These are phyloP conservation scores for Acrodontium crateriforme DNA, from an alignment of 2,329 filamentous ascomycete genomes.

Conservation along the genomic window DNA sequence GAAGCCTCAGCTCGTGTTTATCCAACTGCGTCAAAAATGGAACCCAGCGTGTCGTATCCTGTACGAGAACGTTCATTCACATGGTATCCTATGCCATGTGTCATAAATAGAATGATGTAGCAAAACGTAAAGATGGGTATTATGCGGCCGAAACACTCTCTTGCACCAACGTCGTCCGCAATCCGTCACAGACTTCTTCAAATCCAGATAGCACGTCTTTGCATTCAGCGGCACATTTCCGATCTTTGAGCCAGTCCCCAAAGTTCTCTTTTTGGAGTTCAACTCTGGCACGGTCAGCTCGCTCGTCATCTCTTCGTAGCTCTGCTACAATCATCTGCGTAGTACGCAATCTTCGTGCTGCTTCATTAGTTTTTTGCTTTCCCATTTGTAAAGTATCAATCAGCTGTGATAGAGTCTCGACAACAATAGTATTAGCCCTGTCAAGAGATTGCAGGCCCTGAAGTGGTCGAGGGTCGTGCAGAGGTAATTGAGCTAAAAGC, in stretches of 20 bases:
- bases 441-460: constrained; percentile 55
- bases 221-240: constrained; percentile 75
- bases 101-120: no score
- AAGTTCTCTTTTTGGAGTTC: constrained; percentile 70
- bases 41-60: no score
- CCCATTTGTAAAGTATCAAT: constrained; percentile 92
- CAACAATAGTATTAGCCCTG: constrained; percentile 51
- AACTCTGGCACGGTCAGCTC: constrained; percentile 64
- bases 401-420: constrained; percentile 70
- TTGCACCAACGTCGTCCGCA: constrained; percentile 39
- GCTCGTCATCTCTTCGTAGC: constrained; percentile 68
- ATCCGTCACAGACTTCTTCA: constrained; percentile 74
- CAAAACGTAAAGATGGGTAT: no score
- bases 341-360: constrained; percentile 62
- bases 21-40: no score
- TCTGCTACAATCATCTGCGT: constrained; percentile 78
- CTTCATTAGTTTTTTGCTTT: constrained; percentile 71
- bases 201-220: constrained; percentile 83
- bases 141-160: constrained; percentile 1
- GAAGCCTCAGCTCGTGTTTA: no score
- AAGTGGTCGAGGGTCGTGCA: constrained; percentile 49
- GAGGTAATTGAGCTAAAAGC: constrained; percentile 53
- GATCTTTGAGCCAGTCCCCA: constrained; percentile 58
- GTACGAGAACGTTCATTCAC: no score
- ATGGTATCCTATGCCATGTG: no score